Evolutionary conservation across 148 eudicot genomes (phyloP), one percentile per base, ranked within the genome.

Genomic region (Silene conica): DNA sequence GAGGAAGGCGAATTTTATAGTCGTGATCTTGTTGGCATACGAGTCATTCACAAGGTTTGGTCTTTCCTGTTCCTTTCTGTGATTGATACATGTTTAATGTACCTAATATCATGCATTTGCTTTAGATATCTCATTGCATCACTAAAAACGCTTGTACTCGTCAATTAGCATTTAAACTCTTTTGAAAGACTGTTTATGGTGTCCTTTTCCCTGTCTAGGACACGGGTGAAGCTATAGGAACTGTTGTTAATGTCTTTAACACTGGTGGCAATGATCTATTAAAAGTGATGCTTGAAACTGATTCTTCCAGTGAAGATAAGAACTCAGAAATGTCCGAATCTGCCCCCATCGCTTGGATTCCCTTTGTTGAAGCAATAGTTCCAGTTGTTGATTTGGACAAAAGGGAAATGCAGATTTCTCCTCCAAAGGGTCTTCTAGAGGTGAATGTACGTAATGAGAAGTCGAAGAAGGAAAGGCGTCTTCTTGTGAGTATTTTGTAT

Each of bases 301-400:
- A 77, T 69, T 78, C 79, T 31, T 22, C 88, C 52, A 71, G 65
- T 60, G 83, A 73, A 73, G 69, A 71, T 78, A 82, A 72, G 76
- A 82, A 76, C 16, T 41, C 70, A 8, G 88, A 76, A 56, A 75
- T 18, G 68, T 77, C 64, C 80, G 80, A 73, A 67, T 80, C 92
- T 28, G 89, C 83, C 71, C 90, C 84, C 38, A 85, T 91, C 57
- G 93, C 87, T 79, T 94, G 93, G 92, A 84, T 94, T 69, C 98
- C 98, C 41, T 94, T 94, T 86, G 98, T 87, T 72, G 92, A 89
- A 88, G 93, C 96, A 75, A 91, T 94, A 81, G 96, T 94, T 74
- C 96, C 98, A n/a, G 77, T 80, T 74, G 89, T 94, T 76, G 97
- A 94, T 76, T 28, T 89, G 80, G 83, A 68, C 34, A 88, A 81